phyloP scores from a whole-genome alignment of 352 stramenopile species.

The Phytophthora syringae region DNA sequence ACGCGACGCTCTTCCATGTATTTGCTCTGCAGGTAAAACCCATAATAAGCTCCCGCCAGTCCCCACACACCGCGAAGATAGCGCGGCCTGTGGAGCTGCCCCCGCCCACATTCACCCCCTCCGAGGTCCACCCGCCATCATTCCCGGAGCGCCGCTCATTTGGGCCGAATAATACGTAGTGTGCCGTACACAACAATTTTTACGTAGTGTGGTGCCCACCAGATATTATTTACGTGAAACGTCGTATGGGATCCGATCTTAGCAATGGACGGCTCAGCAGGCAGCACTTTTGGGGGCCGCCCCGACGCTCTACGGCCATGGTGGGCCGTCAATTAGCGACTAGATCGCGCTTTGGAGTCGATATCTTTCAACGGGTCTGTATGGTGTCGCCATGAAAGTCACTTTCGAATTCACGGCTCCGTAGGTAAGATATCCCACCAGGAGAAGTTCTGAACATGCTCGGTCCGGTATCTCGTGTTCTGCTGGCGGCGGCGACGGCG shows the following conservation, averaged over 20 bases:
- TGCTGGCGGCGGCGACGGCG: slow-evolving; percentile 34
- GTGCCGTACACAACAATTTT: slow-evolving; percentile 7
- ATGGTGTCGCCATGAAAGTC: slow-evolving; percentile 1
- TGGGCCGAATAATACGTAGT: slow-evolving; percentile 11
- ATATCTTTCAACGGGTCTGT: slow-evolving; percentile 11
- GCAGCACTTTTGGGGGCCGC: slow-evolving; percentile 2
- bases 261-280: slow-evolving; percentile 26
- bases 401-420: slow-evolving; percentile 9
- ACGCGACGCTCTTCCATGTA: slow-evolving; percentile 84
- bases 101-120: slow-evolving; percentile 75
- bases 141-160: slow-evolving; percentile 23
- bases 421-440: not conserved
- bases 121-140: slow-evolving; percentile 28
- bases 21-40: slow-evolving; percentile 87
- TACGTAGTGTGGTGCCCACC: slow-evolving; percentile 6
- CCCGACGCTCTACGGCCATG: slow-evolving; percentile 14
- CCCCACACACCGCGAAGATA: slow-evolving; percentile 75
- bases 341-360: not conserved
- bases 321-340: slow-evolving; percentile 19
- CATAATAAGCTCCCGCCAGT: slow-evolving; percentile 75
- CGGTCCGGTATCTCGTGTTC: slow-evolving; percentile 11
- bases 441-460: slow-evolving; percentile 14
- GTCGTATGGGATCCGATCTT: slow-evolving; percentile 28
- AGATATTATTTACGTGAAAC: slow-evolving; percentile 14
- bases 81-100: slow-evolving; percentile 72